These are phyloP conservation scores for Aspergillus sp. DNA, from an alignment of 2,329 filamentous ascomycete species.

Conservation along the genomic window DNA sequence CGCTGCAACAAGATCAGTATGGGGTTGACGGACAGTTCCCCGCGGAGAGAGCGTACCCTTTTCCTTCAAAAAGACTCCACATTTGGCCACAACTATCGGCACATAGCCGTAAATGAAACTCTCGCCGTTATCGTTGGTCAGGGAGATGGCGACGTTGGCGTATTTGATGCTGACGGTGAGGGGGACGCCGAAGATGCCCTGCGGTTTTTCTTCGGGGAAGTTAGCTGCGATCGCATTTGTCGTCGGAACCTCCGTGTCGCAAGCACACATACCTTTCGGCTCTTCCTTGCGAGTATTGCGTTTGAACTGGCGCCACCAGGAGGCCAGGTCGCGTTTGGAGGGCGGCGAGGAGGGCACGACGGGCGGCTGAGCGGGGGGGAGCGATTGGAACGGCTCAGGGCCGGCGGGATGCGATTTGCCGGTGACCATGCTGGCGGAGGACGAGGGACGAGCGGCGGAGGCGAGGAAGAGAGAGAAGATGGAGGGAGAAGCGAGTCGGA, in stretches of 20 bases:
- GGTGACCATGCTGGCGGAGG: slow-evolving; percentile 31
- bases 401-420: slow-evolving; percentile 35
- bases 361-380: slow-evolving; percentile 23
- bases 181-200: slow-evolving; percentile 91
- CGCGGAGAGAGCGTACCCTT: slow-evolving; percentile 65
- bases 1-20: slow-evolving; percentile 54
- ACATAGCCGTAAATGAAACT: slow-evolving; percentile 99
- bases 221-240: background rate
- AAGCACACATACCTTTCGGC: slow-evolving; percentile 50
- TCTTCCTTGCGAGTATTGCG: slow-evolving; percentile 62
- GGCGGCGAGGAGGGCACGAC: slow-evolving; percentile 65
- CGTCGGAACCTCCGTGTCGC: background rate
- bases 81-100: slow-evolving; percentile 96
- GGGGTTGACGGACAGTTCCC: background rate
- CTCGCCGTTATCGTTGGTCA: slow-evolving; percentile 86
- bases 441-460: background rate
- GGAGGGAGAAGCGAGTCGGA: background rate
- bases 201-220: slow-evolving; percentile 38
- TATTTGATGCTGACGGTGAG: slow-evolving; percentile 93
- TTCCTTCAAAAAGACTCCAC: slow-evolving; percentile 94
- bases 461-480: too few relatives aligned
- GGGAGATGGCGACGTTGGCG: slow-evolving; percentile 95
- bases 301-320: slow-evolving; percentile 98
- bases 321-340: slow-evolving; percentile 82
- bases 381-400: slow-evolving; percentile 31